Base-by-base conservation (phyloP, 148 eudicot genomes). In the Rhododendron mucronatum region DNA sequence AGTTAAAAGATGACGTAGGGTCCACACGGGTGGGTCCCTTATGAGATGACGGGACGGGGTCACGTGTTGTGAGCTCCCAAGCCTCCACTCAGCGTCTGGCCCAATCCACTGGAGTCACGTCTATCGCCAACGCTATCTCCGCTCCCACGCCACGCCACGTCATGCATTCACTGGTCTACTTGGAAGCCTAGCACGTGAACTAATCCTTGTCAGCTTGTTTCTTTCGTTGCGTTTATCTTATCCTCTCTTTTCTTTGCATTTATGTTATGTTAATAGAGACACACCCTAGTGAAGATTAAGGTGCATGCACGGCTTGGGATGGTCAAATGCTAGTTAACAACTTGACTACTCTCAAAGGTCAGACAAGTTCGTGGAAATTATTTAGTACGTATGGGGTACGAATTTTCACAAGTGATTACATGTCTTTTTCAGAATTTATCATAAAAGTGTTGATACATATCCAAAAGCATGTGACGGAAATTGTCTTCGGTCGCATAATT, bases 31-130 rank as follows among this genome's bases (percentile, higher is more conserved):
- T 50, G 33, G 37, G 37, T 5, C 45, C 45, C 45, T 41, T 28
- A 28, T 47, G 82, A 47, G 82, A 47, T 26, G 82, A 79, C 82
- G 55, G 16, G 61, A 79, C 82, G 55, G 16, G 61, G 61, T 80
- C 35, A 80, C n/a, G 82, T 80, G 82, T 50, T 50, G 82, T 80
- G 82, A 23, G 44, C 20, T 7, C 61, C 61, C 37, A 26, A 50
- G 1, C 82, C n/a, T n/a, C 41, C 61, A n/a, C 59, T n/a, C 14
- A 26, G 15, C 51, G 7, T 2, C 37, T 26, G 6, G 53, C 23
- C 82, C 81, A 45, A n/a, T 44, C 81, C 33, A 59, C 65, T 59
- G 7, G 65, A 21, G 65, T 59, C 23, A 18, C 0, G 2, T 55
- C 55, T 51, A 10, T 51, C 55, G 13, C 55, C 61, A 14, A 55